Evolutionary conservation across 371 early-diverging fungal genomes (phyloP).

Genomic region (Polyrhizophydium stewartii): DNA sequence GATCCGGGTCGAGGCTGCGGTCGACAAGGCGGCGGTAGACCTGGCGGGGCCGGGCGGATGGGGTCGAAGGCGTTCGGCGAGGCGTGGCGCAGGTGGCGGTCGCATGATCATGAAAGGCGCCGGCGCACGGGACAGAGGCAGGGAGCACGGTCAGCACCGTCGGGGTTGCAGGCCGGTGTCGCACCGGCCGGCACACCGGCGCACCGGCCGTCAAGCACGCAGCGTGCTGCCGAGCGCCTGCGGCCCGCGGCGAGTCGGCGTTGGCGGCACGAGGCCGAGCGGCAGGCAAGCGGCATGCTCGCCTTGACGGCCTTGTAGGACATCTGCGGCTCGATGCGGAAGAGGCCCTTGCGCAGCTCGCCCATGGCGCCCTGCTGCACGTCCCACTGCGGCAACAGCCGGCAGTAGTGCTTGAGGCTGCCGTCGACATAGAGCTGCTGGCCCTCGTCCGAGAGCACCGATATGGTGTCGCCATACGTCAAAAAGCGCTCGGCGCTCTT

Average conservation of each 20-base stretch:
- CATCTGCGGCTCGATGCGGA: constrained; percentile 23
- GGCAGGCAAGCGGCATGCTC: neutral
- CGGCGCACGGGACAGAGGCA: too few relatives aligned
- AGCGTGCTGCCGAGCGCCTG: too few relatives aligned
- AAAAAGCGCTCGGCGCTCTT: neutral
- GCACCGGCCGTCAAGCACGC: too few relatives aligned
- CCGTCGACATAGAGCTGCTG: neutral
- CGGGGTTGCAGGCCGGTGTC: too few relatives aligned
- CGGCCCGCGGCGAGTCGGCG: neutral
- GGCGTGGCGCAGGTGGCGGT: too few relatives aligned
- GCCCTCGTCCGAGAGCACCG: neutral
- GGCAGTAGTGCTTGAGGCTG: neutral
- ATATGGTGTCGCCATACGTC: neutral
- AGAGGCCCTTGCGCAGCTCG: constrained; percentile 22
- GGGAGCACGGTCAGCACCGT: too few relatives aligned
- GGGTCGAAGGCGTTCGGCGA: too few relatives aligned
- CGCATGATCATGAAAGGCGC: too few relatives aligned
- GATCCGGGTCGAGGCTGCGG: constrained; percentile 21
- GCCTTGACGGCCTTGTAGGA: constrained; percentile 18
- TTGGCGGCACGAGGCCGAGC: neutral
- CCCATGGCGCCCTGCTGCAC: constrained; percentile 3
- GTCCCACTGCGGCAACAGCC: neutral
- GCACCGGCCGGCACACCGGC: too few relatives aligned
- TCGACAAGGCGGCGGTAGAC: constrained; percentile 10
- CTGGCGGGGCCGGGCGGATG: neutral